phyloP scores from a whole-genome alignment of 208 protist species.

The Trichomonas gallinae region DNA sequence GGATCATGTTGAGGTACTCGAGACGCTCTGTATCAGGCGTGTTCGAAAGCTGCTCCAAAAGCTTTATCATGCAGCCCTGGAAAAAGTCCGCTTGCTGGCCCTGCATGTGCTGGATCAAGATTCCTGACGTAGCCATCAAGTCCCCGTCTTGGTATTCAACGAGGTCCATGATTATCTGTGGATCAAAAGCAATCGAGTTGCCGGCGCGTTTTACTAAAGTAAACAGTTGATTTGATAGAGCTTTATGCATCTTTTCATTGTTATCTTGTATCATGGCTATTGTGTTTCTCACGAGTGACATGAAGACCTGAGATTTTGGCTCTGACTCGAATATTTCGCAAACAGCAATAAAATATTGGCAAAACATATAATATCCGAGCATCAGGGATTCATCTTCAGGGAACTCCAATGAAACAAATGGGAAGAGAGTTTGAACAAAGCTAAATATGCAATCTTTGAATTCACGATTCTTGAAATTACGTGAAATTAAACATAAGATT shows the following conservation, averaged over 20 bases:
- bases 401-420: background rate
- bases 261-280: background rate
- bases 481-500: background rate
- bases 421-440: background rate
- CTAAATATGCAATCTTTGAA: background rate
- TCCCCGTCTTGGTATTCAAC: background rate
- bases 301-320: background rate
- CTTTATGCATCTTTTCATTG: background rate
- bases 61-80: background rate
- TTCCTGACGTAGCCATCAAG: background rate
- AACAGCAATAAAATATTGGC: background rate
- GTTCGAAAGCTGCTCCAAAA: background rate
- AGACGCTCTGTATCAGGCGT: background rate
- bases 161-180: background rate
- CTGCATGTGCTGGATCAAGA: background rate
- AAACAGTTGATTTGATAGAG: background rate
- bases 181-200: background rate
- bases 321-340: background rate
- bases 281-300: background rate
- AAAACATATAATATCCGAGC: background rate
- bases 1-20: background rate
- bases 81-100: background rate
- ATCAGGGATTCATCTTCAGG: background rate
- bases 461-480: background rate
- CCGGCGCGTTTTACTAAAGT: background rate